These are phyloP conservation scores for Fusarium sarcochroum DNA, from an alignment of 2,329 filamentous ascomycete genomes.

Conservation along the genomic window DNA sequence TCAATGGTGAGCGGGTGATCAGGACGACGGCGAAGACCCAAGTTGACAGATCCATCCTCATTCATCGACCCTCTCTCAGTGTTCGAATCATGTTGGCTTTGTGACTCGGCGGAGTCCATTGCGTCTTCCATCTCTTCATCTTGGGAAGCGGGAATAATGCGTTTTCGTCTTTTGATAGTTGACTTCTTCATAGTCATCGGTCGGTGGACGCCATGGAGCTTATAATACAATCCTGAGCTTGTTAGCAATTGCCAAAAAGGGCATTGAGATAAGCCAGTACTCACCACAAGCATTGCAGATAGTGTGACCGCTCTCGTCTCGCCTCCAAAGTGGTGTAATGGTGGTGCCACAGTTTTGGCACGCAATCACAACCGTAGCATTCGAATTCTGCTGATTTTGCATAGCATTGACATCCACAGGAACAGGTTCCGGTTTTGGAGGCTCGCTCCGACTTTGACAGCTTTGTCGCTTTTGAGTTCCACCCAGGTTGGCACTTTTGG, in stretches of 20 bases:
- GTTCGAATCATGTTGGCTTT: constrained; percentile 54
- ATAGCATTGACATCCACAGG: constrained; percentile 55
- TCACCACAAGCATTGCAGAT: constrained; percentile 99
- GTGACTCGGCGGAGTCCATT: constrained; percentile 59
- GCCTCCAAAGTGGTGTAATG: constrained; percentile 94
- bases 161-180: constrained; percentile 94
- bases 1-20: constrained; percentile 63
- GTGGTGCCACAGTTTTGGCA: constrained; percentile 98
- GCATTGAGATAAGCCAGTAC: constrained; percentile 53
- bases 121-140: constrained; percentile 66
- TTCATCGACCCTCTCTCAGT: constrained; percentile 71
- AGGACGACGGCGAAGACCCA: constrained; percentile 67
- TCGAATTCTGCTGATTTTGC: constrained; percentile 49
- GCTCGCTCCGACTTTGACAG: constrained; percentile 49
- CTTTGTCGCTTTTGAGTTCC: constrained; percentile 64
- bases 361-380: constrained; percentile 75
- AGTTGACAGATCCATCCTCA: constrained; percentile 74
- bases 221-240: constrained; percentile 86
- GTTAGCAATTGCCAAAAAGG: constrained; percentile 23
- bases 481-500: constrained; percentile 84
- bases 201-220: constrained; percentile 92
- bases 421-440: constrained; percentile 46
- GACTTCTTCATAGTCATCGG: constrained; percentile 99
- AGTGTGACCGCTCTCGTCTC: constrained; percentile 93
- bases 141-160: constrained; percentile 85